Conservation (phyloP, 2,329 filamentous ascomycete species). For the Cladosporium sp. region DNA sequence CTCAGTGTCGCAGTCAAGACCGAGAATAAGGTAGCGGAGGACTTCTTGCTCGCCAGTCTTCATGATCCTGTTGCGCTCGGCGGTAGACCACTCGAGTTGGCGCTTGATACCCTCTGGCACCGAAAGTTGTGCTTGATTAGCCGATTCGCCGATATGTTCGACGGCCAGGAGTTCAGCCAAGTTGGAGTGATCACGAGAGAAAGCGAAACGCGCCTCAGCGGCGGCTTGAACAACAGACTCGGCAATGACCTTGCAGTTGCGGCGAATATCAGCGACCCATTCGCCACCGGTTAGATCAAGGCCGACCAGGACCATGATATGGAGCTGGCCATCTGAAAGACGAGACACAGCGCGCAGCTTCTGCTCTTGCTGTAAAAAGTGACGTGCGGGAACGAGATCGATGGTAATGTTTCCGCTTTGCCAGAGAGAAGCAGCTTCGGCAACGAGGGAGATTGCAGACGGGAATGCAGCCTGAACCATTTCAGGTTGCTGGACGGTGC, state of each 20-base stretch:
- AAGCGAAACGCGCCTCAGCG: constrained; percentile 18
- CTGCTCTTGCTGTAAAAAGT: constrained; percentile 21
- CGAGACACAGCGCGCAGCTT: constrained; percentile 20
- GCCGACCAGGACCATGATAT: constrained; percentile 25
- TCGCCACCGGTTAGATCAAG: constrained; percentile 19
- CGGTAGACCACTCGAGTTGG: constrained; percentile 32
- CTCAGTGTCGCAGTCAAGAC: constrained; percentile 51
- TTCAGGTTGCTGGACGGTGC: constrained; percentile 36
- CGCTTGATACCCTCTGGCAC: constrained; percentile 22
- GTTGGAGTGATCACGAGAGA: constrained; percentile 21
- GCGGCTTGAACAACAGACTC: constrained; percentile 22
- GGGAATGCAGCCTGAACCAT: constrained; percentile 49
- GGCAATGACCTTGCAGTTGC: constrained; percentile 25
- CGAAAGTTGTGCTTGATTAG: not conserved
- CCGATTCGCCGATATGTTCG: not conserved
- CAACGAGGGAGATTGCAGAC: constrained; percentile 37
- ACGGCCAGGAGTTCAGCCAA: constrained; percentile 20
- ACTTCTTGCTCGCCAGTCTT: constrained; percentile 45
- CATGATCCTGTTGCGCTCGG: constrained; percentile 37
- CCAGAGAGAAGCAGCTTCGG: constrained; percentile 38
- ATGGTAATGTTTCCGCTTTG: constrained; percentile 24
- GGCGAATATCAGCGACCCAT: constrained; percentile 21
- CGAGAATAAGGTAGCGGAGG: constrained; percentile 45
- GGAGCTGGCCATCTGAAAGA: constrained; percentile 15
- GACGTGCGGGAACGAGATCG: constrained; percentile 22